Evolutionary conservation across 2,329 filamentous ascomycete species (phyloP), one percentile per base, ranked within the genome.

Genomic region (Neophaeococcomyces mojaviensis): DNA sequence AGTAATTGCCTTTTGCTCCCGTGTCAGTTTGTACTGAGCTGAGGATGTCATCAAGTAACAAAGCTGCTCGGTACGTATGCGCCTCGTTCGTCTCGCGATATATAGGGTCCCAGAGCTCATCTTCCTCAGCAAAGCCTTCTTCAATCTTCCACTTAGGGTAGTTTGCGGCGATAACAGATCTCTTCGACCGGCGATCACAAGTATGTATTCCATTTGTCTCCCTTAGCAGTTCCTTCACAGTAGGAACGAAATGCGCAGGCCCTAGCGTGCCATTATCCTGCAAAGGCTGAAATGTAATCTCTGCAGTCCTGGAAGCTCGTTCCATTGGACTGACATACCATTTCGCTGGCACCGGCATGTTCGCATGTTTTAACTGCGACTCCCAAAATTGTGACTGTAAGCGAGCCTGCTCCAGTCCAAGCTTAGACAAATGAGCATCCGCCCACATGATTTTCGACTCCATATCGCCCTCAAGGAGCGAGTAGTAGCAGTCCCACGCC

Each of bases 401-500:
- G 28, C 52, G 63, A 2, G 78, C 78, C 59, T 82, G 78, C 9
- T 63, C 56, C 36, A 70, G 62, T 10, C 79, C 79, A 1, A 61
- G 55, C 0, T 65, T 59, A 0, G 78, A 81, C 7, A 83, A 66
- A 43, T 72, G 70, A 1, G 79, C 76, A 56, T 83, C 79, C 2
- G 69, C 64, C 79, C 78, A 83, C 31, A 60, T 70, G 13, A 69
- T 64, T 13, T 70, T 73, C 10, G 63, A 65, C 54, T 81, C 75
- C 3, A 46, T 39, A 39, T 57, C 52, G 51, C 78, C 78, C 36
- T 79, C 71, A 9, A 72, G 70, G 50, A 74, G 69, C 13, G 74
- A 72, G 73, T 74, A 82, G 65, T 81, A 75, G 58, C 72, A 75
- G 62, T 82, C 75, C 79, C 79, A 82, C 2, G 69, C 68, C 16